Percentiles rank a stretch among this genome's conserved stretches.
Conservation (phyloP, 768 basidiomycete species). For the Coprinopsis marcescibilis region DNA sequence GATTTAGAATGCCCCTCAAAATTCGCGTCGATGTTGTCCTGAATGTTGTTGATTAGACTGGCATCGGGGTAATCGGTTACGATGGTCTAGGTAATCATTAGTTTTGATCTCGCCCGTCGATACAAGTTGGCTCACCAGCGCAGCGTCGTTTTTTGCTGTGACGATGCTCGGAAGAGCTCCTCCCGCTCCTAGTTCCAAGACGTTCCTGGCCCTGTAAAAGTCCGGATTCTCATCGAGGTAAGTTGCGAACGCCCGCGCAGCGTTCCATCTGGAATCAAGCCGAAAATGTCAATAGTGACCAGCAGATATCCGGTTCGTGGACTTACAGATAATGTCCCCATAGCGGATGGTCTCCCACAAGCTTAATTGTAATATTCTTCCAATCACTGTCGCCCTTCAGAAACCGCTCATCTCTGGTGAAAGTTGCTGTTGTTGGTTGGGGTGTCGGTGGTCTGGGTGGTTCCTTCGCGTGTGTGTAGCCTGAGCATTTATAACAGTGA, state of each 20-base stretch:
- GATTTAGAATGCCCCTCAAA: slow-evolving; percentile 37
- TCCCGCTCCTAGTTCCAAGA: slow-evolving; percentile 92
- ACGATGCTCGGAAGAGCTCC: slow-evolving; percentile 86
- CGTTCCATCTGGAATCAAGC: slow-evolving; percentile 61
- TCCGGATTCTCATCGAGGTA: slow-evolving; percentile 54
- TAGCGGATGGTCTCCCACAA: slow-evolving; percentile 76
- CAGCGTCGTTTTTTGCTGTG: slow-evolving; percentile 62
- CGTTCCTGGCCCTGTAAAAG: slow-evolving; percentile 38
- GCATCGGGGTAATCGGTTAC: slow-evolving; percentile 92
- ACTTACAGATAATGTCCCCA: slow-evolving; percentile 80
- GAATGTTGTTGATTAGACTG: slow-evolving; percentile 68
- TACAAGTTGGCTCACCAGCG: slow-evolving; percentile 38
- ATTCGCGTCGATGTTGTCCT: slow-evolving; percentile 62
- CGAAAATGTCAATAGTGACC: background rate
- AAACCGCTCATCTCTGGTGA: slow-evolving; percentile 31
- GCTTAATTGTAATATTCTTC: slow-evolving; percentile 49
- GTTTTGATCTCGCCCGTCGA: background rate
- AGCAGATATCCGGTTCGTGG: no score
- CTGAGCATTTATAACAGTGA: background rate
- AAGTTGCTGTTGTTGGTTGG: slow-evolving; percentile 48
- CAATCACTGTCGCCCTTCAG: slow-evolving; percentile 20
- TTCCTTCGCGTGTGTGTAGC: slow-evolving; percentile 36
- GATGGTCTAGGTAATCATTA: slow-evolving; percentile 47
- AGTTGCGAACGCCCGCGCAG: slow-evolving; percentile 63
- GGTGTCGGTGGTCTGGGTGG: slow-evolving; percentile 64